Evolutionary conservation across 2,329 filamentous ascomycete species (phyloP).

Genomic region (Penicillium sp.): DNA sequence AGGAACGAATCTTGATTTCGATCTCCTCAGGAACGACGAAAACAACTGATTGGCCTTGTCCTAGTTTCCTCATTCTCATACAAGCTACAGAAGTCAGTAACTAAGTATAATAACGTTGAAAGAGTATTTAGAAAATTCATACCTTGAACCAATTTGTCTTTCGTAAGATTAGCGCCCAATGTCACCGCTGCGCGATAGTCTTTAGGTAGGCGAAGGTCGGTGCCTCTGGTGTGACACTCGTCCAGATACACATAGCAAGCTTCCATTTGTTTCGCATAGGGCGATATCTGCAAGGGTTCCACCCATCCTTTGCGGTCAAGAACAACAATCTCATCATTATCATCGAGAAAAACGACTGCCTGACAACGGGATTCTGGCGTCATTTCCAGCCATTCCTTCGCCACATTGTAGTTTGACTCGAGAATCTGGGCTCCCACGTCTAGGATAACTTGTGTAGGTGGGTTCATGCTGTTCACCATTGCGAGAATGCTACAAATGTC

Average conservation of each 20-base stretch:
- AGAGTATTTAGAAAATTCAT: background rate
- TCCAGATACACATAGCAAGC: conserved; percentile 58
- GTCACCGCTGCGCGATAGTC: conserved; percentile 52
- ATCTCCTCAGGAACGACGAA: conserved; percentile 62
- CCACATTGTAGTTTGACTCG: conserved; percentile 56
- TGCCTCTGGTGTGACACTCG: conserved; percentile 59
- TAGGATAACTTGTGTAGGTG: conserved; percentile 47
- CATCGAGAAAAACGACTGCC: conserved; percentile 54
- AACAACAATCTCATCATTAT: background rate
- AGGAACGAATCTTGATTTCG: conserved; percentile 45
- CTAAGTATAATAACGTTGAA: too few species aligned
- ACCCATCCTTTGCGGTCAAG: background rate
- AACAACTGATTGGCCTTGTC: conserved; percentile 60
- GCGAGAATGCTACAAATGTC: background rate
- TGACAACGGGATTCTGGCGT: conserved; percentile 38
- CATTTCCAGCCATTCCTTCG: conserved; percentile 46
- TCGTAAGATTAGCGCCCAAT: conserved; percentile 54
- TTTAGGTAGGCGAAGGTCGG: conserved; percentile 54
- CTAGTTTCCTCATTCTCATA: conserved; percentile 68
- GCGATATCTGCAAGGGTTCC: conserved; percentile 27
- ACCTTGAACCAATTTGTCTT: conserved; percentile 61
- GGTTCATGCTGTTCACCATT: background rate
- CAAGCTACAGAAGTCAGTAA: conserved; percentile 43
- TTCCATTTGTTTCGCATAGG: conserved; percentile 52
- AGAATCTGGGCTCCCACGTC: conserved; percentile 63